These are phyloP conservation scores for Amanita subjunquillea DNA, from an alignment of 768 basidiomycete genomes.

Conservation along the genomic window DNA sequence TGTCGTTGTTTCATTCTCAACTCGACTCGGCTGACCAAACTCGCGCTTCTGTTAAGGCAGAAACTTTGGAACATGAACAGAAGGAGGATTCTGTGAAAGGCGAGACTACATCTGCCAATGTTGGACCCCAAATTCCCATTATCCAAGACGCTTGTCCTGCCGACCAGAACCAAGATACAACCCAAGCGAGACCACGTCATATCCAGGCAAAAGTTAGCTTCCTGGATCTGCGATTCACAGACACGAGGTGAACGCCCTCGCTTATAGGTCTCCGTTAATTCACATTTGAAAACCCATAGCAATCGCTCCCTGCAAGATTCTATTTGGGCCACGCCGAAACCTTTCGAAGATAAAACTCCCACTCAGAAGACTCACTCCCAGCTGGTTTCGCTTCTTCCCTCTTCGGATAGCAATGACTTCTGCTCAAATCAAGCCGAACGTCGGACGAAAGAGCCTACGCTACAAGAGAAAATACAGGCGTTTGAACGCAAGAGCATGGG, in stretches of 20 bases:
- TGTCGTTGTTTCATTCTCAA: not conserved
- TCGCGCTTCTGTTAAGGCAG: not conserved
- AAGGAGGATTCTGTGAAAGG: not conserved
- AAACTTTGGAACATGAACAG: not conserved
- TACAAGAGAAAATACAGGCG: conserved; percentile 3
- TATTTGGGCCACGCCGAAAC: conserved; percentile 4
- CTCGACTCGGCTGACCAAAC: not conserved
- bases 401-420: not conserved
- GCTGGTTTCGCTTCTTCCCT: not conserved
- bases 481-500: conserved; percentile 6
- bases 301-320: conserved; percentile 5
- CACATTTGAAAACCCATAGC: not conserved
- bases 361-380: not conserved
- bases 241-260: not conserved
- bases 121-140: not conserved
- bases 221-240: conserved; percentile 1
- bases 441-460: not conserved
- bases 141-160: not conserved
- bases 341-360: not conserved
- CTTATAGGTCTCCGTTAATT: not conserved
- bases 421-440: conserved; percentile 3
- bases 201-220: not conserved
- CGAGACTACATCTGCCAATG: not conserved
- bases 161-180: not conserved
- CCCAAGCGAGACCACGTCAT: not conserved